phyloP scores from a whole-genome alignment of 129 eudicot species.

The Scalesia atractyloides region DNA sequence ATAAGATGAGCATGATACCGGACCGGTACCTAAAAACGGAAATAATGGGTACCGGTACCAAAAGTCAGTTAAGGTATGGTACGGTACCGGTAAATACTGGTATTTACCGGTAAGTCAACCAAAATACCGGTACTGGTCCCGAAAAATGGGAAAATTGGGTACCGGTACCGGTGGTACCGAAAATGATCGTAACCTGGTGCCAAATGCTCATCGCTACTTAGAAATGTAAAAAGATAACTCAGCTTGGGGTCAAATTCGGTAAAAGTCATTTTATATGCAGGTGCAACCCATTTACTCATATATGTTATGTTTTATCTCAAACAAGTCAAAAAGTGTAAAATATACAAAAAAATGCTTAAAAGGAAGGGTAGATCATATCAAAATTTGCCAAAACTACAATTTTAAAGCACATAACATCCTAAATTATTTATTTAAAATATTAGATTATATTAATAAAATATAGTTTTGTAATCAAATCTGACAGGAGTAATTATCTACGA shows the following conservation, averaged over 20 bases:
- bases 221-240: background rate
- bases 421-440: background rate
- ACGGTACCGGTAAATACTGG: no score
- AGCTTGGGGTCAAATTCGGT: background rate
- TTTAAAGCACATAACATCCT: background rate
- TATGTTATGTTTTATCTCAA: background rate
- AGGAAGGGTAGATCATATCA: background rate
- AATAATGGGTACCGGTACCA: no score
- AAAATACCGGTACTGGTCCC: no score
- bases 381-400: background rate
- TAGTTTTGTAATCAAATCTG: background rate
- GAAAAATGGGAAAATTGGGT: no score
- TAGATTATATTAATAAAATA: background rate
- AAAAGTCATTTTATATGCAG: background rate
- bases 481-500: background rate
- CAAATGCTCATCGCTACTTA: no score
- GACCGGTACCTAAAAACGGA: no score
- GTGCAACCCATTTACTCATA: background rate
- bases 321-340: background rate
- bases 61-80: no score
- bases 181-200: no score
- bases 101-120: no score
- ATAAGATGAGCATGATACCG: background rate
- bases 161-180: no score
- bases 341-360: background rate